These are phyloP conservation scores for Puccinia polysora DNA, from an alignment of 1,284 basidiomycete genomes.

Conservation along the genomic window DNA sequence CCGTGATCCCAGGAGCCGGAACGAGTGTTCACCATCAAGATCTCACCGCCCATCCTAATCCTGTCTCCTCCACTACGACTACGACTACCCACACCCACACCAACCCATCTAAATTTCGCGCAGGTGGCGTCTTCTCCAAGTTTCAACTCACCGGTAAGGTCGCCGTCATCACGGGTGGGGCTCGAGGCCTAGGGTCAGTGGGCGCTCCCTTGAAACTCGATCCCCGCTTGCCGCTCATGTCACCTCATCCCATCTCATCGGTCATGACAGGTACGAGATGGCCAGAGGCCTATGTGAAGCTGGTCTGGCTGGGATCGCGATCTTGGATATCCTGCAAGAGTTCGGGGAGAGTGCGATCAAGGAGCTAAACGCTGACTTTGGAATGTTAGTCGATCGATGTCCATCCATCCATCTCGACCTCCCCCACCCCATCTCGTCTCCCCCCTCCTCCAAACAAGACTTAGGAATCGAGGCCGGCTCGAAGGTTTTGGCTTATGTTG, in stretches of 20 bases:
- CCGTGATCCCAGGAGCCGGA: no score
- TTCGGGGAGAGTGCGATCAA: constrained; percentile 42
- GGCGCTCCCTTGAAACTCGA: background rate
- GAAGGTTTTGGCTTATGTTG: no score
- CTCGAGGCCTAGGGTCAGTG: constrained; percentile 40
- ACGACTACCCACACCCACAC: no score
- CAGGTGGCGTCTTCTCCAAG: constrained; percentile 37
- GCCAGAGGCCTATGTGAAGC: constrained; percentile 43
- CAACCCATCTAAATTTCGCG: no score
- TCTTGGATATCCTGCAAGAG: constrained; percentile 44
- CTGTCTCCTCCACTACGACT: no score
- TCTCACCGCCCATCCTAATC: no score
- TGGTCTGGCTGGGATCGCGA: constrained; percentile 44
- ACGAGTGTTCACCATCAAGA: no score
- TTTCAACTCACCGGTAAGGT: constrained; percentile 43
- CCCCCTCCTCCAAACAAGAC: no score
- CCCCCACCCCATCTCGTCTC: no score
- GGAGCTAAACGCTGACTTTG: constrained; percentile 35
- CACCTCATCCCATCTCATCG: no score
- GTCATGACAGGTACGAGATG: constrained; percentile 38
- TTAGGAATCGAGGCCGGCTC: no score
- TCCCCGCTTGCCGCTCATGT: background rate
- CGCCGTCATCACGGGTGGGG: constrained; percentile 42
- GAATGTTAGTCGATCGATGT: constrained; percentile 1
- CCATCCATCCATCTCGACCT: background rate